phyloP scores from a whole-genome alignment of 2,329 filamentous ascomycete genomes.

The Talaromyces sp. region DNA sequence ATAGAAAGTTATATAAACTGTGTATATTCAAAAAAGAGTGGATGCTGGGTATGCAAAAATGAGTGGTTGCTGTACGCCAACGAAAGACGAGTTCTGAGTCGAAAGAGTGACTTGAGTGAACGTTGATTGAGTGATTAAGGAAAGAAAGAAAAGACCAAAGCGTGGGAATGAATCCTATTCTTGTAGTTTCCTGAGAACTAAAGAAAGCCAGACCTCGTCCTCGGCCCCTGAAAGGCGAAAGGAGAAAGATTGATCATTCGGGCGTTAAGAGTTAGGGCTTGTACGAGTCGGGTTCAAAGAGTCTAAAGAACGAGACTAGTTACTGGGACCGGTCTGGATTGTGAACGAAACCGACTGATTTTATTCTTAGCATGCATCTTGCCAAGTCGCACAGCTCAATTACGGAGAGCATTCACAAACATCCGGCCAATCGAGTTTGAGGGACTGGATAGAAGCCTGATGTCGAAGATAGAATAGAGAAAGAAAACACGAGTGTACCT shows the following conservation, averaged over 20 bases:
- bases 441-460: not conserved
- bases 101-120: constrained; percentile 18
- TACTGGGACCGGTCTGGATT: not conserved
- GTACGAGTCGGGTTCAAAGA: constrained; percentile 1
- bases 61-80: constrained; percentile 18
- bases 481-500: constrained; percentile 5
- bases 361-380: not conserved
- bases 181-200: constrained; percentile 5
- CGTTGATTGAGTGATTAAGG: constrained; percentile 13
- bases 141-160: constrained; percentile 2
- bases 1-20: constrained; percentile 4
- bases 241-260: not conserved
- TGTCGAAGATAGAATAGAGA: not conserved
- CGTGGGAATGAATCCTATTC: constrained; percentile 10
- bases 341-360: not conserved
- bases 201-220: not conserved
- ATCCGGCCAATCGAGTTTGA: not conserved
- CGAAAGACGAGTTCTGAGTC: constrained; percentile 10
- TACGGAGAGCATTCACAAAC: not conserved
- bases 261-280: constrained; percentile 2
- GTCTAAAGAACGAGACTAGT: not conserved
- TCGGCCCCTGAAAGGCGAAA: constrained; percentile 1
- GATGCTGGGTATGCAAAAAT: constrained; percentile 25
- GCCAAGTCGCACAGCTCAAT: not conserved
- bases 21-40: constrained; percentile 18